phyloP scores from a whole-genome alignment of 192 early-diverging fungal species.

The Umbelopsis vinacea region DNA sequence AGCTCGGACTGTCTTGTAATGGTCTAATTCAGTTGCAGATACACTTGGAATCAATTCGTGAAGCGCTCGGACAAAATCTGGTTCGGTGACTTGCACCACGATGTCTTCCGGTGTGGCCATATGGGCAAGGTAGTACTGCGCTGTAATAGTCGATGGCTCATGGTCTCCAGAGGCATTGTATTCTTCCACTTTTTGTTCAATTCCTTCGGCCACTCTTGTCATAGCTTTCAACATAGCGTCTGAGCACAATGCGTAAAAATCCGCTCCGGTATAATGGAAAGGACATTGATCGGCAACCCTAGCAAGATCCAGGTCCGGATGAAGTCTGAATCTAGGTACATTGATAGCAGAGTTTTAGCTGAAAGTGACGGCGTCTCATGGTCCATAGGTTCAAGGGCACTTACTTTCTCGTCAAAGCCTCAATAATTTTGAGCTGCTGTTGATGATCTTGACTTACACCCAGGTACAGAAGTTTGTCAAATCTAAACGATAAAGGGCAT shows the following conservation, averaged over 20 bases:
- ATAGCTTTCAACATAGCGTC: constrained; percentile 98
- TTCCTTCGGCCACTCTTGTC: constrained; percentile 77
- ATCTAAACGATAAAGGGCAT: constrained; percentile 47
- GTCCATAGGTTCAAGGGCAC: constrained; percentile 14
- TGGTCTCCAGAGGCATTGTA: constrained; percentile 36
- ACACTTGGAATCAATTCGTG: constrained; percentile 90
- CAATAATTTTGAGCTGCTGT: constrained; percentile 83
- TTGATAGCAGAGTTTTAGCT: neutral
- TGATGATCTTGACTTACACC: constrained; percentile 93
- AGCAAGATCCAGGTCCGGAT: constrained; percentile 74
- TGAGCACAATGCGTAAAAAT: constrained; percentile 98
- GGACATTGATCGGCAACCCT: constrained; percentile 85
- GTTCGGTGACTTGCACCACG: constrained; percentile 77
- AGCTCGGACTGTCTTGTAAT: constrained; percentile 81
- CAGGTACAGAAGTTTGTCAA: constrained; percentile 96
- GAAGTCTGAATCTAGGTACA: constrained; percentile 74
- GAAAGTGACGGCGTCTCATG: neutral
- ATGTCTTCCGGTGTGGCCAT: constrained; percentile 71
- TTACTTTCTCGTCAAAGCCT: constrained; percentile 93
- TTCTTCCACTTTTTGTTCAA: constrained; percentile 58
- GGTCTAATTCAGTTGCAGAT: constrained; percentile 80
- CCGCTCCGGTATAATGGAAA: constrained; percentile 94
- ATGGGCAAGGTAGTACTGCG: constrained; percentile 91
- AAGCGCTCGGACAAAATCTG: constrained; percentile 86
- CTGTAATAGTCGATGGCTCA: constrained; percentile 73